These are phyloP conservation scores for Lipomyces orientalis DNA, from an alignment of 805 yeast genomes.

Conservation along the genomic window DNA sequence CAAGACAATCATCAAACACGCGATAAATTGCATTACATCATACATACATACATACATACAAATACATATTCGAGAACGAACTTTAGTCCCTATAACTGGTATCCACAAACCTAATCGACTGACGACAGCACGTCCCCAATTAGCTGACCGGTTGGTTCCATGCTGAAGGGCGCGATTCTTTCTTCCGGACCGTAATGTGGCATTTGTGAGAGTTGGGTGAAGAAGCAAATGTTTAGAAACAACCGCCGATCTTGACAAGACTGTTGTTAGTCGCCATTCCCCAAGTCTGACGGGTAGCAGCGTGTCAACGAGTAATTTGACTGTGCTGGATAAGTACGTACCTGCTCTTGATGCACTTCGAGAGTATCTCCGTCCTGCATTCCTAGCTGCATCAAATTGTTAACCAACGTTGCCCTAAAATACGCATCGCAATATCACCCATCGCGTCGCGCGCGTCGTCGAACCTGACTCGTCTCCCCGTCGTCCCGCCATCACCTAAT, in stretches of 20 bases:
- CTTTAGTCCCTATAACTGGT: neutral
- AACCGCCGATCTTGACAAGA: neutral
- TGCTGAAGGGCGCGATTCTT: neutral
- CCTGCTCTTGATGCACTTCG: constrained; percentile 97
- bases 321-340: constrained; percentile 37
- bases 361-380: constrained; percentile 95
- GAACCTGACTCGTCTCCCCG: neutral
- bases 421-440: constrained; percentile 11
- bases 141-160: neutral
- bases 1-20: neutral
- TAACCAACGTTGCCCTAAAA: too few species aligned
- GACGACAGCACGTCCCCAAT: neutral
- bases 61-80: neutral
- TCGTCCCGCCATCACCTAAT: neutral
- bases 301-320: neutral
- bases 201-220: neutral
- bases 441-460: constrained; percentile 2
- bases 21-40: neutral
- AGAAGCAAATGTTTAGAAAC: neutral
- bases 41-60: neutral
- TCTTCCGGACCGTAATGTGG: neutral
- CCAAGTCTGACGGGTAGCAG: neutral
- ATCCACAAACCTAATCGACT: neutral
- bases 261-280: neutral
- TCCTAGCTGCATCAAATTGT: constrained; percentile 57